Conservation (phyloP, 2,329 filamentous ascomycete species). For the Arachnomyces sp. region DNA sequence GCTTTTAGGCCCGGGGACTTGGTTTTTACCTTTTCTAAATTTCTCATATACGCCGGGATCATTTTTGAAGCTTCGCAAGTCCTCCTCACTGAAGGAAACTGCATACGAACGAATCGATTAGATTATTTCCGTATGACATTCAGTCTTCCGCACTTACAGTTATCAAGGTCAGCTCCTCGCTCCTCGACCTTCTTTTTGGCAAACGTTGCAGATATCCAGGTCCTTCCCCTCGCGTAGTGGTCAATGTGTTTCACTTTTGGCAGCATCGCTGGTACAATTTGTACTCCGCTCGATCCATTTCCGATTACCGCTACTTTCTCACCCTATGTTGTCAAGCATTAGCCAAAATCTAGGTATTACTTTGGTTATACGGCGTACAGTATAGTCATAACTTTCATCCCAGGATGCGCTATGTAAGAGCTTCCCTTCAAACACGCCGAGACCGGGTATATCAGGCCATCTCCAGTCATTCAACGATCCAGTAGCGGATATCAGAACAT, state of each 20-base stretch:
- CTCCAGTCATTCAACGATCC: slow-evolving; percentile 37
- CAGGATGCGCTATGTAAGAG: slow-evolving; percentile 40
- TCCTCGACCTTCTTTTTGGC: slow-evolving; percentile 23
- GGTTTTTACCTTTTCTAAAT: slow-evolving; percentile 26
- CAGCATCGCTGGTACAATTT: slow-evolving; percentile 33
- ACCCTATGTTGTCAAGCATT: slow-evolving; percentile 12
- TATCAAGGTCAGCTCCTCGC: slow-evolving; percentile 19
- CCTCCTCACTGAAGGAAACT: slow-evolving; percentile 26
- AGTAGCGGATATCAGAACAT: slow-evolving; percentile 31
- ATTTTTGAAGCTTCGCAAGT: slow-evolving; percentile 25
- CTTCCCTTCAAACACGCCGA: slow-evolving; percentile 40
- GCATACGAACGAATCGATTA: slow-evolving; percentile 2
- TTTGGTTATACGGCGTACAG: slow-evolving; percentile 11
- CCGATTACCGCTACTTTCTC: slow-evolving; percentile 32
- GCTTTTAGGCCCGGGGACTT: too few relatives aligned
- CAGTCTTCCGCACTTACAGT: slow-evolving; percentile 16
- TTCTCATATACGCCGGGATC: slow-evolving; percentile 24
- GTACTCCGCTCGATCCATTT: slow-evolving; percentile 35
- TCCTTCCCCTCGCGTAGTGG: slow-evolving; percentile 27
- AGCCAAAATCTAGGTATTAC: background rate
- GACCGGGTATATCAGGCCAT: slow-evolving; percentile 41
- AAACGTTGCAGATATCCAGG: slow-evolving; percentile 23
- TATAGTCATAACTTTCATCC: slow-evolving; percentile 31
- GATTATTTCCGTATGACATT: too few relatives aligned
- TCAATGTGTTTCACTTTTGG: slow-evolving; percentile 34